Base-by-base conservation (phyloP, 1,284 basidiomycete species). In the Mixia osmundae region DNA sequence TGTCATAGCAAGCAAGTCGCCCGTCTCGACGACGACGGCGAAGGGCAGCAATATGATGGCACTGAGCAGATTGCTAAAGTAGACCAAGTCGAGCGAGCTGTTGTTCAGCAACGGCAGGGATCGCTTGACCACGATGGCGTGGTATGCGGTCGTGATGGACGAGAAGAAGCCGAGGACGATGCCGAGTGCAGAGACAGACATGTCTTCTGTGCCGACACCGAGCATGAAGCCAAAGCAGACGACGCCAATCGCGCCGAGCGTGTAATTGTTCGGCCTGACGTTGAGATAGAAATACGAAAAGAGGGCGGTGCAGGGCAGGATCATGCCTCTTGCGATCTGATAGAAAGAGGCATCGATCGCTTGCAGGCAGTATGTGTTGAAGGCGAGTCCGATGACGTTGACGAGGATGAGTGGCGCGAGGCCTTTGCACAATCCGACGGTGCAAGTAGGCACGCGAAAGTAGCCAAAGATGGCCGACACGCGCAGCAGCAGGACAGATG, bases 51-150 rank as follows among this genome's bases (percentile, higher is more conserved):
- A 52, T 21, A 72, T 47, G 15, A 55, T 10, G 0, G 76, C 66
- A 44, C 72, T 76, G 24, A 79, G 52, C 27, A 76, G 51, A 54
- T 85, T 85, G 11, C 70, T 72, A 58, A 82, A 83, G 74, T 78
- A 85, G 0, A 72, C 73, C 18, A 85, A 62, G 34, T 73, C 61
- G 34, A 82, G 61, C 5, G 80, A 72, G 45, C 71, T 76, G 40
- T 74, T 75, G 36, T 71, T 66, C 25, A 85, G 76, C 33, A 77
- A 64, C 22, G 65, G 64, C 12, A 83, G 59, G 32, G 68, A 69
- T 45, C 69, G 68, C 57, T 85, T 85, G 59, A 85, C 80, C 37
- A 82, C 71, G 25, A 83, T 76, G 2, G 78, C 78, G 3, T 44
- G 42, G 19, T 41, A 32, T 15, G 35, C 34, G 16, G 42, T 44